Conservation (phyloP, 352 stramenopile species). For the Phytophthora constricta region DNA sequence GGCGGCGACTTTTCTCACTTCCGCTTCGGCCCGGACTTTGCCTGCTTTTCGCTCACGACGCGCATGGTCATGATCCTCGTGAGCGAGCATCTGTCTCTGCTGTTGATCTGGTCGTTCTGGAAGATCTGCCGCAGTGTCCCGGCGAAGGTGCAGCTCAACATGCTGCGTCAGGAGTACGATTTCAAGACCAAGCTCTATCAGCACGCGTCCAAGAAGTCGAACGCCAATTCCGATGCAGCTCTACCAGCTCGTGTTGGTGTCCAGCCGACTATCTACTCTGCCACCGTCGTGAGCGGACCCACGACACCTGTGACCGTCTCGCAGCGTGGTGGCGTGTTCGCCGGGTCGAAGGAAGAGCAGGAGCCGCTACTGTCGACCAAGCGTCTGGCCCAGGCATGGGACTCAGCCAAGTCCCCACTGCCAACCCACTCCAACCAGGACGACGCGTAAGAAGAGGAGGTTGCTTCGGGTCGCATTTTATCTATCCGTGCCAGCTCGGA, state of each 20-base stretch:
- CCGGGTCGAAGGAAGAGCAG: constrained; percentile 56
- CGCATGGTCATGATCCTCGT: constrained; percentile 86
- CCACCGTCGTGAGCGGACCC: constrained; percentile 38
- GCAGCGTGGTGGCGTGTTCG: constrained; percentile 19
- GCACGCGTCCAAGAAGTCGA: constrained; percentile 36
- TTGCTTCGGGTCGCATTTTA: too few species aligned
- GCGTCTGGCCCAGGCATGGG: constrained; percentile 59
- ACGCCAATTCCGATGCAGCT: constrained; percentile 12
- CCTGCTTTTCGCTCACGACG: constrained; percentile 76
- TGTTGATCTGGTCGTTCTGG: constrained; percentile 75
- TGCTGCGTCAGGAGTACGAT: constrained; percentile 69
- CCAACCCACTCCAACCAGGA: constrained; percentile 28
- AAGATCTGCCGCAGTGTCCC: constrained; percentile 68
- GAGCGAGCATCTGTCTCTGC: constrained; percentile 66
- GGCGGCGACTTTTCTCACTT: constrained; percentile 66
- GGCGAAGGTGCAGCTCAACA: constrained; percentile 63
- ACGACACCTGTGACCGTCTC: constrained; percentile 22
- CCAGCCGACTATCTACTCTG: constrained; percentile 28
- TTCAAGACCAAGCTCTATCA: constrained; percentile 83
- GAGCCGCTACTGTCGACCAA: constrained; percentile 66
- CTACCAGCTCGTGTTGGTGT: constrained; percentile 15
- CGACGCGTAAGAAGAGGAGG: constrained; percentile 10
- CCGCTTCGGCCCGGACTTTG: constrained; percentile 77
- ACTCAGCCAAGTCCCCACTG: constrained; percentile 29
- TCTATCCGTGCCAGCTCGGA: too few species aligned